Evolutionary conservation across 208 protist genomes (phyloP).

Genomic region (Acanthamoeba triangularis): DNA sequence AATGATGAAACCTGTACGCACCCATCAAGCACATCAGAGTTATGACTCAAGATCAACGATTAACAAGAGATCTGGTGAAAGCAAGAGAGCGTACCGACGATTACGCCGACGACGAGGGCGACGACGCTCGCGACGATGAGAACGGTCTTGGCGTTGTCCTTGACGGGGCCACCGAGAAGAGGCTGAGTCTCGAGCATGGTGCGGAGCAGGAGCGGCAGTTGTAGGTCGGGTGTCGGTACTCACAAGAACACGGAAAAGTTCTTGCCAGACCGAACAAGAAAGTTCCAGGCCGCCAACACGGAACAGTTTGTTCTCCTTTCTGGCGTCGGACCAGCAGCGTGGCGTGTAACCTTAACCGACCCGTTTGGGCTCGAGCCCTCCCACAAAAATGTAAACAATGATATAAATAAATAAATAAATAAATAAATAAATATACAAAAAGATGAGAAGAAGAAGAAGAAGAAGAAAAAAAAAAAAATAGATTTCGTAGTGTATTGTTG

Average conservation of each 20-base stretch:
- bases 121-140: not conserved
- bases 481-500: too few relatives aligned
- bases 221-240: not conserved
- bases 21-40: not conserved
- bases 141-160: not conserved
- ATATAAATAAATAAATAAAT: too few relatives aligned
- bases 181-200: constrained; percentile 46
- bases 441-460: too few relatives aligned
- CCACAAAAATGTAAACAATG: too few relatives aligned
- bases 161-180: not conserved
- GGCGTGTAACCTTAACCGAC: too few relatives aligned
- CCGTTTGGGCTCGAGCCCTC: too few relatives aligned
- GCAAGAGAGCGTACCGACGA: not conserved
- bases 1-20: not conserved
- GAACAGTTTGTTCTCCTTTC: too few relatives aligned
- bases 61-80: too few relatives aligned
- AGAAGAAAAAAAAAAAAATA: too few relatives aligned
- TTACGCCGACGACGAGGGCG: not conserved
- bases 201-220: not conserved
- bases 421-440: too few relatives aligned
- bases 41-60: not conserved
- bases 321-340: too few relatives aligned
- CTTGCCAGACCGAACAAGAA: not conserved
- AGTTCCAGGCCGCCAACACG: too few relatives aligned
- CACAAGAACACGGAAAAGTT: not conserved